phyloP scores from a whole-genome alignment of 306 rosid species.

The Arachis stenosperma region DNA sequence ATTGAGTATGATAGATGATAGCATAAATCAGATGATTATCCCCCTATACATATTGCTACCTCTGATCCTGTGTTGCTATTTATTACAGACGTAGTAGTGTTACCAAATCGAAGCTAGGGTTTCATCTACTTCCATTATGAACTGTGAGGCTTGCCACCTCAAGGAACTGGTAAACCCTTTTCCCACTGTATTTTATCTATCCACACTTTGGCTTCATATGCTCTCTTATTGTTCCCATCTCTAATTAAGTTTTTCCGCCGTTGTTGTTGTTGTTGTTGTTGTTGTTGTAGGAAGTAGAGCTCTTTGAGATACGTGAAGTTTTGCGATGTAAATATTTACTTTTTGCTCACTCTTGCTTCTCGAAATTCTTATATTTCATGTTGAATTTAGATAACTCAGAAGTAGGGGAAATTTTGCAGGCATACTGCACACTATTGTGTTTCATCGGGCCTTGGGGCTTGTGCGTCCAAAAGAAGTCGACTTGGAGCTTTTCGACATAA shows the following conservation, averaged over 20 bases:
- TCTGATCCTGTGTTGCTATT: not conserved
- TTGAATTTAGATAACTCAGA: conserved; percentile 14
- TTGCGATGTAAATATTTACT: conserved; percentile 66
- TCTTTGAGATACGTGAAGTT: conserved; percentile 91
- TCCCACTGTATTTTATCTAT: not conserved
- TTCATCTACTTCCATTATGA: conserved; percentile 53
- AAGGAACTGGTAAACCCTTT: conserved; percentile 70
- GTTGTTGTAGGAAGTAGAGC: conserved; percentile 71
- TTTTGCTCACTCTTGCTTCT: conserved; percentile 7
- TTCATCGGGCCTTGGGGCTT: conserved; percentile 97
- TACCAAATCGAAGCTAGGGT: conserved; percentile 36
- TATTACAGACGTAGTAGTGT: not conserved
- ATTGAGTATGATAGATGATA: too few species aligned
- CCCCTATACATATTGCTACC: too few species aligned
- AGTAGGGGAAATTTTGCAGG: conserved; percentile 53
- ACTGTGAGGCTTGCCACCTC: conserved; percentile 95
- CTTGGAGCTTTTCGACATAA: conserved; percentile 89
- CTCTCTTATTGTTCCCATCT: not conserved
- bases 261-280: not conserved
- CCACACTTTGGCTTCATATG: not conserved
- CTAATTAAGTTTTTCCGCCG: not conserved
- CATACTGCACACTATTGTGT: conserved; percentile 84
- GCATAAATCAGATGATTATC: too few species aligned
- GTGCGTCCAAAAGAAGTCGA: conserved; percentile 92
- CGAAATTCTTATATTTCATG: not conserved